These are phyloP conservation scores for Candida pseudoviswanathii DNA, from an alignment of 1,139 yeast species.

Conservation along the genomic window DNA sequence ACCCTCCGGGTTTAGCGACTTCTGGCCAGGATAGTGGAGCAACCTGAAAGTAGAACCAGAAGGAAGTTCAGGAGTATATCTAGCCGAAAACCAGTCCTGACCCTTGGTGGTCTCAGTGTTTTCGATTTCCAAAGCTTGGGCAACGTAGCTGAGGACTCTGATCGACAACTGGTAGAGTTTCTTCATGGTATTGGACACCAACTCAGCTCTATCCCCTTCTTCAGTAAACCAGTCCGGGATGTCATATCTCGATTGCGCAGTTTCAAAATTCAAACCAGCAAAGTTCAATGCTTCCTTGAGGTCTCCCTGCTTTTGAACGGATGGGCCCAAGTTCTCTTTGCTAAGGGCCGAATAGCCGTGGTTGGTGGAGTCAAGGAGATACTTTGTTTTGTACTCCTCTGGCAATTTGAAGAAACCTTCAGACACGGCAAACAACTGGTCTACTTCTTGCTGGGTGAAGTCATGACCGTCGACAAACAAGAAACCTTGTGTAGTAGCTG, in stretches of 20 bases:
- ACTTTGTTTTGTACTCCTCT: constrained; percentile 46
- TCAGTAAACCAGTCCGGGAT: constrained; percentile 49
- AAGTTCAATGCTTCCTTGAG: constrained; percentile 64
- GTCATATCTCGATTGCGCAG: constrained; percentile 35
- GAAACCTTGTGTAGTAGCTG: constrained; percentile 72
- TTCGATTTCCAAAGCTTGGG: constrained; percentile 61
- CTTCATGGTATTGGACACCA: constrained; percentile 31
- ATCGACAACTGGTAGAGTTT: constrained; percentile 49
- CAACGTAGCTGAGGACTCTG: constrained; percentile 51
- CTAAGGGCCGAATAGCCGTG: constrained; percentile 66
- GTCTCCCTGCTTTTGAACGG: constrained; percentile 49
- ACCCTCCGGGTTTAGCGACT: constrained; percentile 51
- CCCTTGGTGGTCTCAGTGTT: constrained; percentile 35
- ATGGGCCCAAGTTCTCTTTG: constrained; percentile 60
- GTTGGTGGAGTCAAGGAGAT: constrained; percentile 52
- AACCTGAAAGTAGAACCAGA: constrained; percentile 70
- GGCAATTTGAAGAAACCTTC: constrained; percentile 58
- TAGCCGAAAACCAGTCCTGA: constrained; percentile 60
- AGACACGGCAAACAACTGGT: constrained; percentile 54
- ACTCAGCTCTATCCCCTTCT: constrained; percentile 30
- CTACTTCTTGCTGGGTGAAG: constrained; percentile 60
- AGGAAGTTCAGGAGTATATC: constrained; percentile 49
- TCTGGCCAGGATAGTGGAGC: constrained; percentile 68
- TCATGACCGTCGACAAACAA: constrained; percentile 74
- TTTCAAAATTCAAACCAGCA: constrained; percentile 38